phyloP scores from a whole-genome alignment of 1,284 basidiomycete species.

The Xerocomus minutiporus region DNA sequence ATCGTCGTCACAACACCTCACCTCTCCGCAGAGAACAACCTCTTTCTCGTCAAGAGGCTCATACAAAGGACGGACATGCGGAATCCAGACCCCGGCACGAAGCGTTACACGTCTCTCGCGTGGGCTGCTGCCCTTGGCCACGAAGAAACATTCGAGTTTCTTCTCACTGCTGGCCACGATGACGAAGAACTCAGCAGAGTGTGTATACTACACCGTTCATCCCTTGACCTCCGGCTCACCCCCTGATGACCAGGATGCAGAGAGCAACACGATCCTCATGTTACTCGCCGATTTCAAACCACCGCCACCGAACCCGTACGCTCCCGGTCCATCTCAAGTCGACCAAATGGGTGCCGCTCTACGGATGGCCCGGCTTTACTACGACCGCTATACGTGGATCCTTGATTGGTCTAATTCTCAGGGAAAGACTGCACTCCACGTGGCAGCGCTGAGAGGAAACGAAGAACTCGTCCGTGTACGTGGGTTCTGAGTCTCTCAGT shows the following conservation, averaged over 20 bases:
- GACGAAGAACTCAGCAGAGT: conserved; percentile 87
- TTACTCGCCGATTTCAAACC: conserved; percentile 76
- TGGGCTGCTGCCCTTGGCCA: conserved; percentile 84
- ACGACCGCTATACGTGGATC: conserved; percentile 77
- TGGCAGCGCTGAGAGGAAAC: conserved; percentile 85
- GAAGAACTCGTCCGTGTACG: conserved; percentile 80
- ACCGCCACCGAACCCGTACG: conserved; percentile 44
- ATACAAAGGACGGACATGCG: conserved; percentile 80
- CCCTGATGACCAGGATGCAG: conserved; percentile 60
- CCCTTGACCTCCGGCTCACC: conserved; percentile 12
- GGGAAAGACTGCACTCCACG: conserved; percentile 87
- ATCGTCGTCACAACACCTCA: conserved; percentile 11
- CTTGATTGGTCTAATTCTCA: conserved; percentile 87
- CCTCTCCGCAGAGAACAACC: conserved; percentile 73
- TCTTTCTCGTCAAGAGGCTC: conserved; percentile 81
- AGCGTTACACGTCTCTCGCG: conserved; percentile 79
- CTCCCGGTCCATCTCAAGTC: conserved; percentile 43
- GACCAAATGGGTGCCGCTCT: conserved; percentile 67
- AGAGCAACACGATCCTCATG: conserved; percentile 88
- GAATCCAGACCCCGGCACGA: conserved; percentile 74
- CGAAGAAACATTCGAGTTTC: conserved; percentile 86
- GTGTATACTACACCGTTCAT: conserved; percentile 31
- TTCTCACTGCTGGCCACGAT: conserved; percentile 80
- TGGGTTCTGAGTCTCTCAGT: conserved; percentile 16
- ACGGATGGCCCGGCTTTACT: conserved; percentile 77